Evolutionary conservation across 768 basidiomycete species (phyloP).

Genomic region (Podaxis sp.): DNA sequence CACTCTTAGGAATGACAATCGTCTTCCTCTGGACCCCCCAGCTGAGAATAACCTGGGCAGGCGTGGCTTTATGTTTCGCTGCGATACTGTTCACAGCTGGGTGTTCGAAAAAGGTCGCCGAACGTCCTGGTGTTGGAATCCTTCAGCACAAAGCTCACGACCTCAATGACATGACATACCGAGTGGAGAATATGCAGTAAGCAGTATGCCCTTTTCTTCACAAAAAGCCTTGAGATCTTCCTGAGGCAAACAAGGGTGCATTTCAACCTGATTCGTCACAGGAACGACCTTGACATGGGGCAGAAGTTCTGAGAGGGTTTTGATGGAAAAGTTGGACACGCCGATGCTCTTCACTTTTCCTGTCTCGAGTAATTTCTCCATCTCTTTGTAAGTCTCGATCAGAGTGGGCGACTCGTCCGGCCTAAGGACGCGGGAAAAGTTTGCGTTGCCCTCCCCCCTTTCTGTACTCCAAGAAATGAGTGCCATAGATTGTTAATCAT

Average conservation of each 20-base stretch:
- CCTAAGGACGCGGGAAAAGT: slow-evolving; percentile 13
- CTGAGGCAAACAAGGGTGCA: slow-evolving; percentile 58
- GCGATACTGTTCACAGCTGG: slow-evolving; percentile 30
- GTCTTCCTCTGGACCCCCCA: slow-evolving; percentile 66
- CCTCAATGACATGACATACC: slow-evolving; percentile 19
- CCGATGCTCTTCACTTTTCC: slow-evolving; percentile 48
- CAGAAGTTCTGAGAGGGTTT: slow-evolving; percentile 37
- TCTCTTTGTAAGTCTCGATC: slow-evolving; percentile 24
- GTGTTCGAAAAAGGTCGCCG: slow-evolving; percentile 31
- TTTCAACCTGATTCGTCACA: slow-evolving; percentile 54
- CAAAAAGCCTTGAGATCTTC: slow-evolving; percentile 48
- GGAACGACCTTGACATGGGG: slow-evolving; percentile 45
- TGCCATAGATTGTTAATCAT: not conserved
- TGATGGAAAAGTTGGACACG: slow-evolving; percentile 59
- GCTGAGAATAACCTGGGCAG: slow-evolving; percentile 56
- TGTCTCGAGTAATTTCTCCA: slow-evolving; percentile 27
- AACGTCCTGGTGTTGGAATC: slow-evolving; percentile 17
- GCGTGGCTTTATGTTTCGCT: slow-evolving; percentile 28
- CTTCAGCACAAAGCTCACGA: not conserved
- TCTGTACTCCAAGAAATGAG: not conserved
- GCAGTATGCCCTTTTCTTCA: slow-evolving; percentile 42
- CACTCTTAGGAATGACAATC: slow-evolving; percentile 61
- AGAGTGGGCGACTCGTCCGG: slow-evolving; percentile 24
- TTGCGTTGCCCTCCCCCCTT: not conserved
- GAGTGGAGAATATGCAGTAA: slow-evolving; percentile 50